Evolutionary conservation across 2,329 filamentous ascomycete genomes (phyloP).

Genomic region (Venturia pyrina): DNA sequence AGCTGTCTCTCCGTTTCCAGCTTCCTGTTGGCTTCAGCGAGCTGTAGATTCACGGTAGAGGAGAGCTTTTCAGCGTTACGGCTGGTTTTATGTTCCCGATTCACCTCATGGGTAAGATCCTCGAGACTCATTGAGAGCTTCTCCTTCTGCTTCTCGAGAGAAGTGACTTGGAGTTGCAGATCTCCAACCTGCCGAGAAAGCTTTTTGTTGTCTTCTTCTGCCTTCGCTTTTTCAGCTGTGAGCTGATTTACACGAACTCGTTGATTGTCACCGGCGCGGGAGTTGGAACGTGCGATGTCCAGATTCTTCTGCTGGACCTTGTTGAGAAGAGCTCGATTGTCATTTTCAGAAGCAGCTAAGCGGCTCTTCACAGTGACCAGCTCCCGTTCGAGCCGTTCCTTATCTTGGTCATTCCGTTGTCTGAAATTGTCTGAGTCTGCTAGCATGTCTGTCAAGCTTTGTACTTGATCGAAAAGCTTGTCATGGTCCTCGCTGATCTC

Average conservation of each 20-base stretch:
- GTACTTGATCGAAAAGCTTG: constrained; percentile 68
- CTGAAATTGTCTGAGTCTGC: constrained; percentile 83
- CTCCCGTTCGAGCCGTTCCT: constrained; percentile 85
- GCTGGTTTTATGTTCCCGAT: constrained; percentile 78
- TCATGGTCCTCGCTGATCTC: constrained; percentile 73
- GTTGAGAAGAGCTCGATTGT: constrained; percentile 89
- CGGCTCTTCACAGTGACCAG: constrained; percentile 84
- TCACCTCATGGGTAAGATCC: constrained; percentile 85
- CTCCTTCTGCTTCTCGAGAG: constrained; percentile 87
- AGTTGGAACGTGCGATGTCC: constrained; percentile 85
- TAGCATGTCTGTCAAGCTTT: constrained; percentile 78
- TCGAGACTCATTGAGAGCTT: constrained; percentile 82
- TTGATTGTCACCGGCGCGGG: constrained; percentile 73
- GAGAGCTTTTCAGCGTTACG: constrained; percentile 83
- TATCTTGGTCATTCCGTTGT: constrained; percentile 82
- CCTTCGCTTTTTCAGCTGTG: constrained; percentile 70
- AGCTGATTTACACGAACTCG: constrained; percentile 65
- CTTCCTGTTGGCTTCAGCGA: constrained; percentile 81
- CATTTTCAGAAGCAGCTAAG: constrained; percentile 85
- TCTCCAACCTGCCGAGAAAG: constrained; percentile 79
- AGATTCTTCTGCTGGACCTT: constrained; percentile 96
- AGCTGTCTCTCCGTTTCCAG: constrained; percentile 85
- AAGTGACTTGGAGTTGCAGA: constrained; percentile 69
- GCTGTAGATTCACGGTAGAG: constrained; percentile 67
- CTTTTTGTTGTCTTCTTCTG: constrained; percentile 73